Base-by-base conservation (phyloP, 139 green algal genomes). In the Coelastrella sp. region DNA sequence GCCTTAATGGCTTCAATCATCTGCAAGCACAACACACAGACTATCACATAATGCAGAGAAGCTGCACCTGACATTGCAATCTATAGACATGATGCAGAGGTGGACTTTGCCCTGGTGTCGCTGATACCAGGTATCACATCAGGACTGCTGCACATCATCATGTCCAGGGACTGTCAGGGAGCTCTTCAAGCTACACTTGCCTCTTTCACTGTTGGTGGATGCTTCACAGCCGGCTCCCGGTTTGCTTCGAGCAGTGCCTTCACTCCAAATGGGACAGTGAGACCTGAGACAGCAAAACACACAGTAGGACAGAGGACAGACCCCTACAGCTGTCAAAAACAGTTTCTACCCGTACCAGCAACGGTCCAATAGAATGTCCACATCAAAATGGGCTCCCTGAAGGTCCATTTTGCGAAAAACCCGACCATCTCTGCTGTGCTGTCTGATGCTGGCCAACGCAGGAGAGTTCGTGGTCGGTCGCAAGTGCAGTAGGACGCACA, bases 311-410 rank as follows among this genome's bases (percentile, higher is more conserved):
- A 35, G 15, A 63, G n/a, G n/a, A 23, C 8, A 67, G 19, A 67
- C 19, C 1, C 30, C 19, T 15, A 23, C 59, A 32, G 59, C 59
- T 34, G 23, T 32, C n/a, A n/a, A n/a, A n/a, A n/a, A n/a, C n/a
- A n/a, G n/a, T n/a, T n/a, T 23, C 45, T 32, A 9, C 13, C 40
- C 77, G 30, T 40, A 72, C 77, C 77, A 72, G 77, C 77, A 34
- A 45, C 5, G 19, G 77, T 60, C 77, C 77, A 84, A 37, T 84
- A 84, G n/a, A 59, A 67, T n/a, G 77, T 84, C 77, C 77, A 84
- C 53, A 72, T 72, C 32, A 84, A 50, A 43, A 84, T 68, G 37
- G 72, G 72, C 72, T 81, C 77, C n/a, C 77, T 72, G 35, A 74
- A 84, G 3, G 77, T 84, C 77, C 77, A 84, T 23, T 84, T 84